Evolutionary conservation across 345 rosid genomes (phyloP).

Genomic region (Bruguiera sexangula): DNA sequence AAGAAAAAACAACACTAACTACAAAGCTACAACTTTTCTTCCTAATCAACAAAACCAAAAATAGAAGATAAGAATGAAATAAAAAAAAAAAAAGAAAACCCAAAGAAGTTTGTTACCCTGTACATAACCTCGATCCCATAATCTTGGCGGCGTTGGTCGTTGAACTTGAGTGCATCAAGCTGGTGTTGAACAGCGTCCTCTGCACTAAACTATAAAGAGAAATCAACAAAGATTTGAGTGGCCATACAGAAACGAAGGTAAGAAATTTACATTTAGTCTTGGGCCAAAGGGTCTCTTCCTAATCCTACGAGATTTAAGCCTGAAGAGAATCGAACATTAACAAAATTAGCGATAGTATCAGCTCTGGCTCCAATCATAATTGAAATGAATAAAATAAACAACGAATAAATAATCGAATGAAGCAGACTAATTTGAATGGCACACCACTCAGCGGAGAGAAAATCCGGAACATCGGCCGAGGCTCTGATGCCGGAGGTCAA

Average conservation of each 20-base stretch:
- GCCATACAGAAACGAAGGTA: not conserved
- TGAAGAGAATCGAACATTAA: slow-evolving; percentile 18
- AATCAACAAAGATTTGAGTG: slow-evolving; percentile 17
- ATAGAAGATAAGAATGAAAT: not conserved
- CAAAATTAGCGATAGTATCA: not conserved
- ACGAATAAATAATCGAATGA: not conserved
- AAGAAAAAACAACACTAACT: slow-evolving; percentile 8
- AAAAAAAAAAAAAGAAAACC: not conserved
- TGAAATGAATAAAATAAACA: not conserved
- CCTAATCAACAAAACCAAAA: not conserved
- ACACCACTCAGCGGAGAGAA: slow-evolving; percentile 82
- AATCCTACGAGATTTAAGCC: slow-evolving; percentile 62
- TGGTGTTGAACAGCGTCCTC: slow-evolving; percentile 79
- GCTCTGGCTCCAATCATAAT: not conserved
- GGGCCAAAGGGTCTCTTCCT: slow-evolving; percentile 93
- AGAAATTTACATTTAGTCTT: slow-evolving; percentile 56
- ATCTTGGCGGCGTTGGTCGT: slow-evolving; percentile 80
- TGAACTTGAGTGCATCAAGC: slow-evolving; percentile 83
- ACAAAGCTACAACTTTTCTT: not conserved
- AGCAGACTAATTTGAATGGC: not conserved
- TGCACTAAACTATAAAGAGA: slow-evolving; percentile 68
- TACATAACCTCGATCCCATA: slow-evolving; percentile 93
- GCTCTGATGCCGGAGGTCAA: slow-evolving; percentile 45
- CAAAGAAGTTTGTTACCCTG: slow-evolving; percentile 43
- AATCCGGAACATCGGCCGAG: slow-evolving; percentile 82